Evolutionary conservation across 2,329 filamentous ascomycete species (phyloP), one percentile per base, ranked within the genome.

Genomic region (Fusarium bulbicola): DNA sequence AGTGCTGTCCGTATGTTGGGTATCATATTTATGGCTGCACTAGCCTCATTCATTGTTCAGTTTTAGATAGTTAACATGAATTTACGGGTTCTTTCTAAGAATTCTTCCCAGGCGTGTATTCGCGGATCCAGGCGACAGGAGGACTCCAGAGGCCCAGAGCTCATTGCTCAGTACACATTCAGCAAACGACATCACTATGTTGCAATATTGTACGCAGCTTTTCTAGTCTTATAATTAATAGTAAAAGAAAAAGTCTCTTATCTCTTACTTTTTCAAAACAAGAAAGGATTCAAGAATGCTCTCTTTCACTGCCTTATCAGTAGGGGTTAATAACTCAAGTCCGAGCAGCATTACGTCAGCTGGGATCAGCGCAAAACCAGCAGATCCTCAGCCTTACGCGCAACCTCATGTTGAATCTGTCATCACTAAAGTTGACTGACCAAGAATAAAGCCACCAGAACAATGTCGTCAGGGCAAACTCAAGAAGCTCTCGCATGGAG

Each of bases 211-310:
- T 16, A 34, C 32, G 7, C 7, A 16, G 32, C 7, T 34, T 15
- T 16, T 34, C 32, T 34, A 34, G 15, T 34, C 32, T 15, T 34
- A 1, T 34, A 16, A 8, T 34, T 4, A 16, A 34, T 34, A 16
- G 9, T 4, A 34, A 34, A 34, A 34, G 0, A 16, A 34, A 34
- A 1, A 16, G 1, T 8, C 1, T 16, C 32, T 34, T 8, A 34
- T 16, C 3, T 8, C 32, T 4, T 16, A 15, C 14, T 34, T 34
- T 13, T 34, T 34, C 7, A 34, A 34, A 3, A 8, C 14, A 34
- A 4, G 5, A 21, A 28, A 28, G 20, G 34, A 53, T 15, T 40
- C 3, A 6, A 10, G 24, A n/a, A 54, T n/a, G 7, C 32, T 40
- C 20, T 18, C 24, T 13, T 7, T 28, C 15, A 52, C 34, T 10